phyloP scores from a whole-genome alignment of 2,329 filamentous ascomycete genomes.

The Ophiosphaerella herpotricha region DNA sequence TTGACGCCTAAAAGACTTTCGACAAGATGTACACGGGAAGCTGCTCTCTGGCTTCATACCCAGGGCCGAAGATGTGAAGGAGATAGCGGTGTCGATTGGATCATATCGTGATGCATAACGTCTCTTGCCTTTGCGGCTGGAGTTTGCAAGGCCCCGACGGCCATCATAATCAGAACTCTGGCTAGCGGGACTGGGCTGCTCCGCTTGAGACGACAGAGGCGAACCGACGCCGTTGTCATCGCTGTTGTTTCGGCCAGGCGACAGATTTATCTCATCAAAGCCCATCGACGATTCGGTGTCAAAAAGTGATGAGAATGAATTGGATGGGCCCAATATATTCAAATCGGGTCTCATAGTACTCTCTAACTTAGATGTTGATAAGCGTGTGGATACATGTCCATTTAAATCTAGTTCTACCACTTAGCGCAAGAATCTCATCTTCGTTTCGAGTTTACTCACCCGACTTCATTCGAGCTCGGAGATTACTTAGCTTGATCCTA shows the following conservation, averaged over 20 bases:
- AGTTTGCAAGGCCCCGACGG: too few species aligned
- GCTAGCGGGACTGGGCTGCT: too few species aligned
- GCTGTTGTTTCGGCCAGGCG: too few species aligned
- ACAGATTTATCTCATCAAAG: too few species aligned
- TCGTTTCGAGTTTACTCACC: neutral
- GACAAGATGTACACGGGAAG: conserved; percentile 15
- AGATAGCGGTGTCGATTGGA: neutral
- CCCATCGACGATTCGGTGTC: neutral
- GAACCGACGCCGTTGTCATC: too few species aligned
- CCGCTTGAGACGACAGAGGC: too few species aligned
- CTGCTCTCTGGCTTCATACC: neutral
- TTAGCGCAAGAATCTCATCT: too few species aligned
- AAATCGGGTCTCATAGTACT: neutral
- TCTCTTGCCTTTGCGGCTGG: conserved; percentile 9
- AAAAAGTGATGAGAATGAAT: neutral
- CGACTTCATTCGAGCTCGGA: conserved; percentile 5
- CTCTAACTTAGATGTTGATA: neutral
- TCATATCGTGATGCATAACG: neutral
- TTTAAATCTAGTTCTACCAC: neutral
- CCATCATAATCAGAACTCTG: too few species aligned
- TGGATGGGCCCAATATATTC: neutral
- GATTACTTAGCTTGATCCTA: conserved; percentile 7
- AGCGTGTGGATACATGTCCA: neutral
- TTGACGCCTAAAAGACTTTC: conserved; percentile 8
- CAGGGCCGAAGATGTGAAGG: neutral